Base-by-base conservation (phyloP, 1,284 basidiomycete species). In the Sanghuangporus sanghuang region DNA sequence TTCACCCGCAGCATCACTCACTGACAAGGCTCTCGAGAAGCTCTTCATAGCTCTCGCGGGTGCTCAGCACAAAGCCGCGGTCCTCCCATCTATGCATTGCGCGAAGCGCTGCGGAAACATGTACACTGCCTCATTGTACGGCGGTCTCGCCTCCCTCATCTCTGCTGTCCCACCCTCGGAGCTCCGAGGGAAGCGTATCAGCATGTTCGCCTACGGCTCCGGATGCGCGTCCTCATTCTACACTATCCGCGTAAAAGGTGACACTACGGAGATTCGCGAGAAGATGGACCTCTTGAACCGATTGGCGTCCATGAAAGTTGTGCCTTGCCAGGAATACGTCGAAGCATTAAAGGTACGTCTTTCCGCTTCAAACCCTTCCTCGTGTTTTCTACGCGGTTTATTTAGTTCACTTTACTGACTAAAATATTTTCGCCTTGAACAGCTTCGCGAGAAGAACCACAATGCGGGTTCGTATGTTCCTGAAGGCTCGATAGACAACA, bases 41-140 rank as follows among this genome's bases (percentile, higher is more conserved):
- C 86, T 91, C 5, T 96, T 98, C 78, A 84, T 96, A 60, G 77
- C 75, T 44, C 78, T 88, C 68, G 88, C 89, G 62, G 92, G 92
- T 73, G 76, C 80, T 23, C 81, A 85, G 55, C 96, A 93, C 78
- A 82, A 83, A 66, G 76, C 82, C 67, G 86, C 87, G 71, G 88
- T 93, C 32, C 84, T 85, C 66, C 90, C 92, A 6, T 84, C 79
- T 32, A 93, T 95, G 83, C 85, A 87, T 67, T 90, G 89, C 78
- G 93, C 93, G 59, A 85, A 86, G 74, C 87, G 93, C 61, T 87
- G 95, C 72, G 96, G 96, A 16, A 98, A 99, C 86, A 97, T 96
- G 92, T 98, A 99, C 85, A 96, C 96, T 23, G 96, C 91, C n/a
- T 96, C 94, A 52, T 82, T 99, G 35, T 98, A 96, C 75, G 95